Percentiles rank a stretch among this genome's conserved stretches.
phyloP scores from a whole-genome alignment of 1,139 yeast genomes.

The Suhomyces guaymorum region DNA sequence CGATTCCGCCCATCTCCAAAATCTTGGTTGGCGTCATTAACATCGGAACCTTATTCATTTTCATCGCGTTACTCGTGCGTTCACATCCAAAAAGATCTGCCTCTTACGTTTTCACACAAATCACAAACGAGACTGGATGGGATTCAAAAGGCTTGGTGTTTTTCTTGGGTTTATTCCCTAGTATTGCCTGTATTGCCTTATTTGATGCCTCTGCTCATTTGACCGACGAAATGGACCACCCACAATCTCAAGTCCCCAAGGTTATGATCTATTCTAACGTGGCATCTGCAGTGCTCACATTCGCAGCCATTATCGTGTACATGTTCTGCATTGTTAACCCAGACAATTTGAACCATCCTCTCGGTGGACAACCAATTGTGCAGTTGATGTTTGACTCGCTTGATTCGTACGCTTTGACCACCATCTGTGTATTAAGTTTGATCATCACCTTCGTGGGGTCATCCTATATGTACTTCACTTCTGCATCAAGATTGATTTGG shows the following conservation, averaged over 20 bases:
- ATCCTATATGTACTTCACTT: slow-evolving; percentile 19
- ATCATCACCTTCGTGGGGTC: slow-evolving; percentile 22
- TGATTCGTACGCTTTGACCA: slow-evolving; percentile 25
- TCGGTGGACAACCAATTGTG: slow-evolving; percentile 32
- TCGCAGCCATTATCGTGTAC: slow-evolving; percentile 25
- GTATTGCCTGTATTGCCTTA: slow-evolving; percentile 28
- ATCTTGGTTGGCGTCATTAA: slow-evolving; percentile 24
- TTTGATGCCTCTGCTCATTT: slow-evolving; percentile 35
- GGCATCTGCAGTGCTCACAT: slow-evolving; percentile 25
- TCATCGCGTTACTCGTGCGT: slow-evolving; percentile 26
- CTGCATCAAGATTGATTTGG: slow-evolving; percentile 31
- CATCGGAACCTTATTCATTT: slow-evolving; percentile 27
- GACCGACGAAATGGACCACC: slow-evolving; percentile 32
- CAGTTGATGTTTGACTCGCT: slow-evolving; percentile 32
- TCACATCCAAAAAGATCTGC: slow-evolving; percentile 27
- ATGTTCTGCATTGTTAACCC: slow-evolving; percentile 25
- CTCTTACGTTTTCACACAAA: slow-evolving; percentile 24
- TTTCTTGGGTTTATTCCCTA: slow-evolving; percentile 29
- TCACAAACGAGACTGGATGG: slow-evolving; percentile 33
- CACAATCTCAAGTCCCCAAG: slow-evolving; percentile 29
- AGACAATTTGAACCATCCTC: slow-evolving; percentile 23
- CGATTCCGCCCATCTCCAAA: slow-evolving; percentile 23
- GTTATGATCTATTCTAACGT: slow-evolving; percentile 28
- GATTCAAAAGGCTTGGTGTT: slow-evolving; percentile 29
- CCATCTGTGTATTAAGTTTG: slow-evolving; percentile 26